Percentiles rank a stretch among this genome's conserved stretches.
Conservation (phyloP, 768 basidiomycete genomes). For the Lepiota venenata region DNA sequence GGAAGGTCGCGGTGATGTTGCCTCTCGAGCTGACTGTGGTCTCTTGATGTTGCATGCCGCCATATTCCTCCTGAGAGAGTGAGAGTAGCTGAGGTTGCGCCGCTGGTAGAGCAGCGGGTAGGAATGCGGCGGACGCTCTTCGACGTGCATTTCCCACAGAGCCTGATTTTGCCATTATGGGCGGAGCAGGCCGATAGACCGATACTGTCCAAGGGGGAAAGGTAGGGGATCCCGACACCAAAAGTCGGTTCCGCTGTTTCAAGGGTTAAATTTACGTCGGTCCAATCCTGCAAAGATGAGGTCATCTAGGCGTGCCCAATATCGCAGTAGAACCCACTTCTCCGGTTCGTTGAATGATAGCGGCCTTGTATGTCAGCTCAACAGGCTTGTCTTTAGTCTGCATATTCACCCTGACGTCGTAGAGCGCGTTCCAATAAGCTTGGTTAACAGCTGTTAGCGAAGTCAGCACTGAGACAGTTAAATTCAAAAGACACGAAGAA, state of each 20-base stretch:
- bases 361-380: slow-evolving; percentile 36
- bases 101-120: neutral
- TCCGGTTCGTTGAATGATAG: slow-evolving; percentile 38
- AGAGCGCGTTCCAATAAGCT: slow-evolving; percentile 36
- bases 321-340: slow-evolving; percentile 24
- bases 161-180: neutral
- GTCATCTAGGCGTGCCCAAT: neutral
- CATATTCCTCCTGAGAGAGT: neutral
- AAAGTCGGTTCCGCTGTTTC: slow-evolving; percentile 42
- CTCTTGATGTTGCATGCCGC: slow-evolving; percentile 17
- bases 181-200: slow-evolving; percentile 14
- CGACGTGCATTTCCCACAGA: neutral
- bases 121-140: neutral
- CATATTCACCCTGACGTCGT: slow-evolving; percentile 42
- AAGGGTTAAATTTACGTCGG: slow-evolving; percentile 36
- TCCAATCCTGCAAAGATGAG: slow-evolving; percentile 32
- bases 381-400: slow-evolving; percentile 35
- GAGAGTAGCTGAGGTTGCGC: neutral
- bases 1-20: slow-evolving; percentile 37
- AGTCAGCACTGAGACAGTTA: neutral
- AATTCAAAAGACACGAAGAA: no score
- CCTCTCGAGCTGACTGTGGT: slow-evolving; percentile 32
- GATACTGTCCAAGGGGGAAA: slow-evolving; percentile 36
- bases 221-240: slow-evolving; percentile 31
- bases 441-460: slow-evolving; percentile 26